Base-by-base conservation (phyloP, 441 rosid species). In the Erodium texanum region DNA sequence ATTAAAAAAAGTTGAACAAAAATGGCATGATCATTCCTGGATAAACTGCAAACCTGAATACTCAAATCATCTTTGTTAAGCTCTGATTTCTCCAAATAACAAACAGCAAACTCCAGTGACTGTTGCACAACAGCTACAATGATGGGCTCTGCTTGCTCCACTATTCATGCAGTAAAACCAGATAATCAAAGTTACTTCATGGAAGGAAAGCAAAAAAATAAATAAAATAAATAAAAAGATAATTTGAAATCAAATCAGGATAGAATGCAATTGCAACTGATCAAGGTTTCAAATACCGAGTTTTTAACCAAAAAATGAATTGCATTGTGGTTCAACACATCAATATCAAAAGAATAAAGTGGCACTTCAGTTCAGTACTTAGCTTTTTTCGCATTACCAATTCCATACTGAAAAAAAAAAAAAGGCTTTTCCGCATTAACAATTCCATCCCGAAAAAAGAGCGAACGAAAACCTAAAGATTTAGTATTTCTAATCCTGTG, bases 81-180 rank as follows among this genome's bases (percentile, higher is more conserved):
- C 38, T 81, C 85, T 5, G 89, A 83, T 64, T 83, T 82, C 86
- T 90, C 99, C 85, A 96, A 82, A 81, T 79, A 87, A 80, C 84
- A 79, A 78, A 96, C 79, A 41, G 89, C 83, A 82, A 96, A 96
- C 74, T 93, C 98, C 81, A 96, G 74, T 74, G 86, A 78, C 73
- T 86, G 85, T 66, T 85, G 89, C 74, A 79, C 78, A n/a, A 93
- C 86, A 0, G 87, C 93, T 74, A 93, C 78, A 66, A 93, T 73
- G 69, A 86, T 70, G 2, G 88, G 89, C 45, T 88, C 98, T 34
- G 84, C 84, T 76, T 88, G 95, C 70, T 89, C 95, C 82, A 83
- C 99, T 96, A 77, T 64, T 27, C 77, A 76, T 20, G 52, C n/a
- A 70, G 54, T n/a, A 22, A 69, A 58, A 73, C 52, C 68, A 62